These are phyloP conservation scores for Megacollybia marginata DNA, from an alignment of 768 basidiomycete species.

Conservation along the genomic window DNA sequence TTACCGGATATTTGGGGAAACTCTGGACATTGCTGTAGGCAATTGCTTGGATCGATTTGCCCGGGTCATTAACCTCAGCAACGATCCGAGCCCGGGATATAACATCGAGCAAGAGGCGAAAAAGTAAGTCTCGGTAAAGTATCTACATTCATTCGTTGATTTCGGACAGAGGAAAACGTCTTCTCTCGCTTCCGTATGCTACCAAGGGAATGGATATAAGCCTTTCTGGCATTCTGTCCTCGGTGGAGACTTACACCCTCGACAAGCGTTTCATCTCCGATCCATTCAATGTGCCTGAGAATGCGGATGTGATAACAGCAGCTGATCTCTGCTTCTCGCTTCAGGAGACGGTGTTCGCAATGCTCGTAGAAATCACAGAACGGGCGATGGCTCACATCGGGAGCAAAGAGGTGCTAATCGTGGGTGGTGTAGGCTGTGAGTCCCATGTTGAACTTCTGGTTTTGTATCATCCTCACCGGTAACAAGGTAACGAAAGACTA, in stretches of 20 bases:
- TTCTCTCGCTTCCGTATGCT: slow-evolving; percentile 83
- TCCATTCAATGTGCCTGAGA: slow-evolving; percentile 29
- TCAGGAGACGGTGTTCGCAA: slow-evolving; percentile 95
- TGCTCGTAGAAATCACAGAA: slow-evolving; percentile 99
- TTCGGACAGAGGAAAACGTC: slow-evolving; percentile 62
- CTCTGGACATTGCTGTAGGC: slow-evolving; percentile 97
- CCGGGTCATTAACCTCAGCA: slow-evolving; percentile 86
- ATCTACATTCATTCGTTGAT: slow-evolving; percentile 1
- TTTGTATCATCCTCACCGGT: not conserved
- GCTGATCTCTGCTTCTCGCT: slow-evolving; percentile 96
- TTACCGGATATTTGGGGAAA: slow-evolving; percentile 98
- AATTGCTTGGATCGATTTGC: slow-evolving; percentile 98
- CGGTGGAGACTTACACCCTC: slow-evolving; percentile 78
- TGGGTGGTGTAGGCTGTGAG: slow-evolving; percentile 98
- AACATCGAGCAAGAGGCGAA: slow-evolving; percentile 97
- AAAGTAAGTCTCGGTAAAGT: slow-evolving; percentile 42
- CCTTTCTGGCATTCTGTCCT: slow-evolving; percentile 88
- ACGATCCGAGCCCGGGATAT: slow-evolving; percentile 93
- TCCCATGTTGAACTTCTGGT: no score
- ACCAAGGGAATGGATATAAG: slow-evolving; percentile 99
- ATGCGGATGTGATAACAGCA: slow-evolving; percentile 76
- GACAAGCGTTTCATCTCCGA: slow-evolving; percentile 77
- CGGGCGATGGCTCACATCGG: slow-evolving; percentile 98
- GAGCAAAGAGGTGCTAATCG: slow-evolving; percentile 92
- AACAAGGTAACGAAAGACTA: slow-evolving; percentile 77